Conservation (phyloP, 1,284 basidiomycete genomes). For the Boletellus deceptivus region DNA sequence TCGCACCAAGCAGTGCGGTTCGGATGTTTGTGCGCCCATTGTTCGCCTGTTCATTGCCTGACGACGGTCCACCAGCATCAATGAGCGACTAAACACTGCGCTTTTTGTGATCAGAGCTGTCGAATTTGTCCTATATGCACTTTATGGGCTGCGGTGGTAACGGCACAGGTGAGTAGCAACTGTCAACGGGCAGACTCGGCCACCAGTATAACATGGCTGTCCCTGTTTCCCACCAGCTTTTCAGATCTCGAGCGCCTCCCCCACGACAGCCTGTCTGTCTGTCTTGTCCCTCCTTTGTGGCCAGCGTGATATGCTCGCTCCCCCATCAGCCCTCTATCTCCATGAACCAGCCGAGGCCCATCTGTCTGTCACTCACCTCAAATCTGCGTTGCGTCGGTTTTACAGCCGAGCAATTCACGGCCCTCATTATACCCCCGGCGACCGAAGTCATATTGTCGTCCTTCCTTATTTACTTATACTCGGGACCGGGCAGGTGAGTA, state of each 20-base stretch:
- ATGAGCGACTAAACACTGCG: neutral
- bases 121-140: too few relatives aligned
- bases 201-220: slow-evolving; percentile 7
- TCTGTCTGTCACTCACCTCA: slow-evolving; percentile 67
- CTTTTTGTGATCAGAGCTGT: neutral
- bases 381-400: slow-evolving; percentile 68
- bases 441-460: slow-evolving; percentile 61
- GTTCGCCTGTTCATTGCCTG: neutral
- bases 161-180: slow-evolving; percentile 12
- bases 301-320: slow-evolving; percentile 25
- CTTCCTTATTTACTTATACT: slow-evolving; percentile 49
- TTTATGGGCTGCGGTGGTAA: slow-evolving; percentile 14
- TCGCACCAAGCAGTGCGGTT: too few relatives aligned
- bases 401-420: slow-evolving; percentile 43
- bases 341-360: slow-evolving; percentile 39
- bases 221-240: slow-evolving; percentile 23
- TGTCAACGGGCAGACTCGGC: slow-evolving; percentile 15
- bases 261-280: slow-evolving; percentile 23
- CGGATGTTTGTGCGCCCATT: too few relatives aligned
- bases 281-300: slow-evolving; percentile 17
- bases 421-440: slow-evolving; percentile 60
- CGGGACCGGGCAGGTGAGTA: slow-evolving; percentile 55
- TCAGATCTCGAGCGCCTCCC: slow-evolving; percentile 7
- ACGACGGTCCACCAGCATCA: neutral
- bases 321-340: slow-evolving; percentile 2